phyloP scores from a whole-genome alignment of 2,329 filamentous ascomycete genomes.

The Stachybotrys chlorohalonatus region DNA sequence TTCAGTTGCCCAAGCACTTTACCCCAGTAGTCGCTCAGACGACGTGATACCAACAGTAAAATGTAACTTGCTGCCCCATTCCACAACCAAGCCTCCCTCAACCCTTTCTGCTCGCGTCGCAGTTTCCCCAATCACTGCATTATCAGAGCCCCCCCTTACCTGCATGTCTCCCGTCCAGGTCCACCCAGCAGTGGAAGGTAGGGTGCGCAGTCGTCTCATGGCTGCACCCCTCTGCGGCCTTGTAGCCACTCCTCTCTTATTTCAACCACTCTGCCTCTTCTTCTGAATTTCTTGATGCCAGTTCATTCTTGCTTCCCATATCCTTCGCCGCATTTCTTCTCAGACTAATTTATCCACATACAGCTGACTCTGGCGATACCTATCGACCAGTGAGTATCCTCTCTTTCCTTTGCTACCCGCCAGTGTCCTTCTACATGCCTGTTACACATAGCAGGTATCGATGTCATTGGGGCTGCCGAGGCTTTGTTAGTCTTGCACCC shows the following conservation, averaged over 20 bases:
- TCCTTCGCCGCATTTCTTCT: conserved; percentile 13
- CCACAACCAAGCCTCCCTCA: conserved; percentile 17
- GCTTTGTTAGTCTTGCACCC: background rate
- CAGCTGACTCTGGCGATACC: conserved; percentile 52
- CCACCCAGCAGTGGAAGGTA: conserved; percentile 22
- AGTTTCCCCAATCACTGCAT: conserved; percentile 22
- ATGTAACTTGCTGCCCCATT: conserved; percentile 22
- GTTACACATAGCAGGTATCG: background rate
- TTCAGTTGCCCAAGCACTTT: background rate
- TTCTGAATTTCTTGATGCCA: conserved; percentile 14
- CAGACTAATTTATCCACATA: conserved; percentile 28
- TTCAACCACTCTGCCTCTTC: conserved; percentile 18
- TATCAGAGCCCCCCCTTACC: conserved; percentile 28
- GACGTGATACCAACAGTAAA: conserved; percentile 23
- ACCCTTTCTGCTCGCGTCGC: conserved; percentile 19
- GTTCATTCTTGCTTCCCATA: conserved; percentile 12
- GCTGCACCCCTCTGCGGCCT: conserved; percentile 26
- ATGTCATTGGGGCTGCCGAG: too few relatives aligned
- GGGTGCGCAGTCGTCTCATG: conserved; percentile 2
- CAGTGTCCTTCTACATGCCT: background rate
- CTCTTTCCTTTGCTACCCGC: background rate
- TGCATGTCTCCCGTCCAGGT: conserved; percentile 37
- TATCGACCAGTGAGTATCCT: conserved; percentile 48
- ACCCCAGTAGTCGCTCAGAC: conserved; percentile 8
- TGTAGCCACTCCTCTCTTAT: conserved; percentile 19